Percentiles rank a stretch among this genome's conserved stretches.
These are phyloP conservation scores for Cryptosporidium bovis DNA, from an alignment of 169 alveolate species.

Conservation along the genomic window DNA sequence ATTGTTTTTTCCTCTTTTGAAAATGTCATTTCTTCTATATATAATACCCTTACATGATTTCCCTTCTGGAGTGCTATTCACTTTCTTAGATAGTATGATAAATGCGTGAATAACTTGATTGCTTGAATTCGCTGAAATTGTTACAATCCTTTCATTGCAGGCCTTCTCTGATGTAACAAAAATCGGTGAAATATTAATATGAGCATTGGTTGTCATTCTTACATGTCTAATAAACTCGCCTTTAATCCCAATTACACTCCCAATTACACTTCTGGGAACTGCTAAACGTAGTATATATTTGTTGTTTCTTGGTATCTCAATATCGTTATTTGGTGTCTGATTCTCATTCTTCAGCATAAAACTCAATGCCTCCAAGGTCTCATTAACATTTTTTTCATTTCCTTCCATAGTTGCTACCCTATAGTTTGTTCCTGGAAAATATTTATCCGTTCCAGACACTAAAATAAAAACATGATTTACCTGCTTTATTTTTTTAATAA, in stretches of 20 bases:
- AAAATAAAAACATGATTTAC: constrained; percentile 51
- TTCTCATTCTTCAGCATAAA: constrained; percentile 17
- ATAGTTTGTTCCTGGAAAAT: constrained; percentile 72
- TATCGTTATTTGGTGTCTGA: not conserved
- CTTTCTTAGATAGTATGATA: constrained; percentile 37
- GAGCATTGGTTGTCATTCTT: constrained; percentile 50
- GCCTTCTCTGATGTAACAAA: constrained; percentile 71
- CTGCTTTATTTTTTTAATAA: constrained; percentile 31
- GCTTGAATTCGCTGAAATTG: constrained; percentile 29
- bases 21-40: constrained; percentile 47
- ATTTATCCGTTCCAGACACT: constrained; percentile 48
- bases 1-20: constrained; percentile 10
- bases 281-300: constrained; percentile 32
- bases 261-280: constrained; percentile 64
- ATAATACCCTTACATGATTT: constrained; percentile 51
- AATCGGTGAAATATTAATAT: constrained; percentile 66
- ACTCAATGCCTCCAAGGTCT: constrained; percentile 50
- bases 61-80: constrained; percentile 63
- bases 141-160: constrained; percentile 61
- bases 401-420: constrained; percentile 73
- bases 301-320: not conserved
- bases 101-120: constrained; percentile 59
- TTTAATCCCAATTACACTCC: constrained; percentile 68
- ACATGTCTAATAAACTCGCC: constrained; percentile 64
- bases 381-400: constrained; percentile 56